These are phyloP conservation scores for Ceratocystis albifundus DNA, from an alignment of 2,329 filamentous ascomycete species.

Conservation along the genomic window DNA sequence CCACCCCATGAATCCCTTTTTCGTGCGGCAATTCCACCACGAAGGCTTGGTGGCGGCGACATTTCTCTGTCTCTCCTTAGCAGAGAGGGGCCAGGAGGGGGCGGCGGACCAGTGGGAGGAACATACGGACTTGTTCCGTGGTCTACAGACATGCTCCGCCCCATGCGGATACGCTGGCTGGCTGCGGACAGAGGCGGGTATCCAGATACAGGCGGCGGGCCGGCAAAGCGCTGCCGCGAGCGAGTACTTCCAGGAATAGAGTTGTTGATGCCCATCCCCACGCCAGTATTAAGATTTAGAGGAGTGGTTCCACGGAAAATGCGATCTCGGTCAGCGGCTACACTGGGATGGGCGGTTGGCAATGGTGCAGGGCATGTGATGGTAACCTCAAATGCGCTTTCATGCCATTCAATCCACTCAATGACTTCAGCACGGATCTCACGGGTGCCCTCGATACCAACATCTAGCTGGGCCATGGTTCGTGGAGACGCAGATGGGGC, in stretches of 20 bases:
- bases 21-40: slow-evolving; percentile 4
- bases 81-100: background rate
- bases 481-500: slow-evolving; percentile 6
- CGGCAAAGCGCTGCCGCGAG: slow-evolving; percentile 10
- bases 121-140: slow-evolving; percentile 19
- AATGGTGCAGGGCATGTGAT: slow-evolving; percentile 18
- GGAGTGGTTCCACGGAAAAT: slow-evolving; percentile 18
- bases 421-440: slow-evolving; percentile 22
- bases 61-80: slow-evolving; percentile 1
- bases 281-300: slow-evolving; percentile 14
- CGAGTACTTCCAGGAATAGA: slow-evolving; percentile 1
- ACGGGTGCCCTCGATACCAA: slow-evolving; percentile 20
- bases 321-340: slow-evolving; percentile 10
- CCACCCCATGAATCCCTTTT: slow-evolving; percentile 22
- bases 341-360: background rate
- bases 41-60: slow-evolving; percentile 15
- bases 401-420: slow-evolving; percentile 23
- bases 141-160: slow-evolving; percentile 22
- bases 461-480: slow-evolving; percentile 19
- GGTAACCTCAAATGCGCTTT: slow-evolving; percentile 18
- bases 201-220: slow-evolving; percentile 18
- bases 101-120: slow-evolving; percentile 3
- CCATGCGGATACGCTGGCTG: slow-evolving; percentile 5
- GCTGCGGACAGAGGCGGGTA: slow-evolving; percentile 14
- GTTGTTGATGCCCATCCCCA: slow-evolving; percentile 1